Evolutionary conservation across 176 grass and related monocot genomes (phyloP).

Genomic region (Oryza rufipogon): DNA sequence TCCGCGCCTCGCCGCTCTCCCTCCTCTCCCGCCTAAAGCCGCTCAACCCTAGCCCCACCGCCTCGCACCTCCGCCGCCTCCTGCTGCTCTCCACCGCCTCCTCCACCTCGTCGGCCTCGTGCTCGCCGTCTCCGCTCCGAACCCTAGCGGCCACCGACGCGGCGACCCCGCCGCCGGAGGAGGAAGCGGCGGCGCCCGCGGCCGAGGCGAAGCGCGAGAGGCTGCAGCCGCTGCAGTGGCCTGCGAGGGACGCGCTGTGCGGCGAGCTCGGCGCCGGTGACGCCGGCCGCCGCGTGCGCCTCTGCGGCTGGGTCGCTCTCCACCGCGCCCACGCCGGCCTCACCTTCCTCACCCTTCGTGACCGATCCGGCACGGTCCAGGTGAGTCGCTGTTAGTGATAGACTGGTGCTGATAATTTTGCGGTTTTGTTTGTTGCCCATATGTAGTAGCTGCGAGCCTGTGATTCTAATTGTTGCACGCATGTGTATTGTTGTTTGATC

Average conservation of each 20-base stretch:
- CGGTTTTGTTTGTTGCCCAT: not conserved
- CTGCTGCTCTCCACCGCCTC: conserved; percentile 36
- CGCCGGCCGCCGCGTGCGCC: conserved; percentile 67
- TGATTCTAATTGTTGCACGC: not conserved
- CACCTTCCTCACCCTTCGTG: conserved; percentile 84
- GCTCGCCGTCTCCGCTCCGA: conserved; percentile 36
- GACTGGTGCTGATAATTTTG: not conserved
- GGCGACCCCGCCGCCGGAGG: conserved; percentile 33
- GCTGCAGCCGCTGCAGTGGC: conserved; percentile 65
- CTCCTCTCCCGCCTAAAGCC: conserved; percentile 60
- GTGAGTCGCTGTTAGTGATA: conserved; percentile 27
- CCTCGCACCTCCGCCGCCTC: conserved; percentile 35
- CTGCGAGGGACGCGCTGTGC: conserved; percentile 62
- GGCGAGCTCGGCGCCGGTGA: conserved; percentile 61
- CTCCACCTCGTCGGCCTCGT: conserved; percentile 5
- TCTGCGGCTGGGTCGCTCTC: conserved; percentile 97
- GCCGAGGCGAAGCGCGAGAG: conserved; percentile 16
- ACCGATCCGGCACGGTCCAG: conserved; percentile 82
- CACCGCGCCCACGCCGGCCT: conserved; percentile 79
- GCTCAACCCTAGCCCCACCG: conserved; percentile 17
- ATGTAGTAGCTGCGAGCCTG: not conserved
- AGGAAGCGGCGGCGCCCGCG: conserved; percentile 12
- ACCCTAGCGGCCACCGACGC: conserved; percentile 53
- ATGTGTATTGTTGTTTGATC: not conserved
- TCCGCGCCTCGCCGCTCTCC: conserved; percentile 68